These are phyloP conservation scores for Podaxis pistillaris DNA, from an alignment of 768 basidiomycete genomes.

Conservation along the genomic window DNA sequence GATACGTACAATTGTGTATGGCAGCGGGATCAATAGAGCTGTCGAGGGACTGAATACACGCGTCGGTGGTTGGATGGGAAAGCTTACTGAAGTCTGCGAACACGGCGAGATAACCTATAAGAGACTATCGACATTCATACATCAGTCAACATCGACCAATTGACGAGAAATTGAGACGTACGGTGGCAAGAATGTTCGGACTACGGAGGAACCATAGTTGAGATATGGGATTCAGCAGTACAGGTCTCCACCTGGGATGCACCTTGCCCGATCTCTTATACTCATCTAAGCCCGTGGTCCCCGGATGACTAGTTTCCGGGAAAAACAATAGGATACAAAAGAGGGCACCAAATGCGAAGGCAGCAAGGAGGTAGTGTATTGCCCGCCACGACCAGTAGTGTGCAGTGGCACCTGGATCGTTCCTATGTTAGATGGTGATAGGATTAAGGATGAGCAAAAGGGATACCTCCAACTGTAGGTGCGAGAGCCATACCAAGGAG, in stretches of 20 bases:
- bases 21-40: background rate
- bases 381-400: slow-evolving; percentile 57
- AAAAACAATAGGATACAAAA: slow-evolving; percentile 42
- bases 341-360: slow-evolving; percentile 38
- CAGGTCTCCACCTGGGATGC: slow-evolving; percentile 23
- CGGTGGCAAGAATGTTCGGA: slow-evolving; percentile 52
- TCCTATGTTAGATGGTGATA: background rate
- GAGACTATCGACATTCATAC: background rate
- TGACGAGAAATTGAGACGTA: slow-evolving; percentile 27
- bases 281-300: slow-evolving; percentile 53
- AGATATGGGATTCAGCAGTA: slow-evolving; percentile 55
- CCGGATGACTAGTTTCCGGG: slow-evolving; percentile 69
- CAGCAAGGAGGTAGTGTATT: slow-evolving; percentile 48
- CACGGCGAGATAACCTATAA: slow-evolving; percentile 25
- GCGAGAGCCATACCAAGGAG: slow-evolving; percentile 63
- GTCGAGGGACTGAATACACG: background rate
- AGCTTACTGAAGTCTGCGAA: slow-evolving; percentile 43
- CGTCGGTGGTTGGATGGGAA: background rate
- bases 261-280: slow-evolving; percentile 28
- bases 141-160: background rate
- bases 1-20: slow-evolving; percentile 10
- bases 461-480: slow-evolving; percentile 51
- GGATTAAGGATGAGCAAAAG: background rate
- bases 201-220: slow-evolving; percentile 47
- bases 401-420: slow-evolving; percentile 7